Percentiles rank a stretch among this genome's conserved stretches.
These are phyloP conservation scores for Phellopilus nigrolimitatus DNA, from an alignment of 1,284 basidiomycete species.

Conservation along the genomic window DNA sequence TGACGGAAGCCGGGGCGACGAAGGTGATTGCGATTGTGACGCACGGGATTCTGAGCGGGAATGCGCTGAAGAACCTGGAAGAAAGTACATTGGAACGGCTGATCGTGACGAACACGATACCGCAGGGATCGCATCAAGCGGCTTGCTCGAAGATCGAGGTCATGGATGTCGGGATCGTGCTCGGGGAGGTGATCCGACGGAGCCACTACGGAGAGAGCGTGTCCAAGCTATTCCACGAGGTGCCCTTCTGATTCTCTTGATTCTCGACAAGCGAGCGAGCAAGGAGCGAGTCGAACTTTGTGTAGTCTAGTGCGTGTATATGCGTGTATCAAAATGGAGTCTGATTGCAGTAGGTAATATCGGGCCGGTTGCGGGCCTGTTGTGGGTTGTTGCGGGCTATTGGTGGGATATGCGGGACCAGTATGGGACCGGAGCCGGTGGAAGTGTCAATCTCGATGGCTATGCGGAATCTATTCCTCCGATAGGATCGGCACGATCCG, in stretches of 20 bases:
- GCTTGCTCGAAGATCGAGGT: conserved; percentile 88
- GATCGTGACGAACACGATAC: conserved; percentile 98
- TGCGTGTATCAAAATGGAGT: too few relatives aligned
- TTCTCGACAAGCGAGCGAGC: too few relatives aligned
- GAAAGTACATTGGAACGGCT: conserved; percentile 86
- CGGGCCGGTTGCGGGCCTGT: too few relatives aligned
- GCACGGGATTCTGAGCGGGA: conserved; percentile 93
- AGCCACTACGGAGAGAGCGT: conserved; percentile 85
- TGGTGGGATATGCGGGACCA: too few relatives aligned
- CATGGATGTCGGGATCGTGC: conserved; percentile 91
- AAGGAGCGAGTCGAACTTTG: too few relatives aligned
- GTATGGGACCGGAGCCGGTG: too few relatives aligned
- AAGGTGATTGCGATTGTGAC: conserved; percentile 93
- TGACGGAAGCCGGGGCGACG: conserved; percentile 86
- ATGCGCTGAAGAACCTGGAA: conserved; percentile 72
- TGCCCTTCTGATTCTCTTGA: conserved; percentile 76
- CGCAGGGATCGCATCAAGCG: conserved; percentile 77
- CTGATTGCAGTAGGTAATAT: too few relatives aligned
- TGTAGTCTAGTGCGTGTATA: too few relatives aligned
- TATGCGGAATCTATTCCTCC: too few relatives aligned
- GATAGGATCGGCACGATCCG: background rate
- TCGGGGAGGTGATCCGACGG: conserved; percentile 95
- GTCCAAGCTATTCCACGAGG: conserved; percentile 79
- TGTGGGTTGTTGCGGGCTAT: too few relatives aligned
- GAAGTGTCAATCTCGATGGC: too few relatives aligned